Evolutionary conservation across 108 stramenopile genomes (phyloP), one percentile per base, ranked within the genome.

Genomic region (Nitzschia inconspicua): DNA sequence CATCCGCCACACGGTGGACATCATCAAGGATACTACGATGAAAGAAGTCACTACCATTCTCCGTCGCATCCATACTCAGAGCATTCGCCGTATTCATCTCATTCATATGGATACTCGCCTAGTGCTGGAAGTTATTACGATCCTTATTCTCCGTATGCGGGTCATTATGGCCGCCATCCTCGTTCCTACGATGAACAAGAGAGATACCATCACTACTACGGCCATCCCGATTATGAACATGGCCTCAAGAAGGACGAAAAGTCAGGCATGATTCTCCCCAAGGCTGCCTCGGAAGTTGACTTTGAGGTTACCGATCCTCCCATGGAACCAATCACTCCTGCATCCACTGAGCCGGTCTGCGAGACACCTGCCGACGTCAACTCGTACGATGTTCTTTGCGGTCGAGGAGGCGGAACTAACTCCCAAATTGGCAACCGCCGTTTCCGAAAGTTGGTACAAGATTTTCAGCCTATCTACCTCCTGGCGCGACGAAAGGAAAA

Each of bases 401-500:
- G 91, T 26, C 72, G 91, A 22, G 91, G 91, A 3, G 91, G 91
- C 19, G 91, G 91, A 19, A 93, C 91, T 1, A 93, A 93, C 60
- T 86, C 91, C 3, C 91, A 93, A 60, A 74, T 89, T 68, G 91
- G 91, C 1, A 93, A 93, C 52, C 80, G 88, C 16, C 80, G 87
- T 26, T 93, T 83, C 66, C 81, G 91, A 10, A 79, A 85, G 43
- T 64, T 93, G 11, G 91, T 93, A 0, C 79, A 85, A 44, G 91
- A 89, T 27, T 89, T 89, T 34, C 91, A 93, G 57, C 91, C 91
- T 0, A 89, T 78, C 31, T 93, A 93, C 50, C 84, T 93, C 35
- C 61, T 89, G 79, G 87, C 87, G 1, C 63, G 79, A 29, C 78
- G 91, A 13, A 86, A 88, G 61, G 87, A 93, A 44, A 93, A 93